Base-by-base conservation (phyloP, 2,329 filamentous ascomycete genomes). In the Apiospora marii region DNA sequence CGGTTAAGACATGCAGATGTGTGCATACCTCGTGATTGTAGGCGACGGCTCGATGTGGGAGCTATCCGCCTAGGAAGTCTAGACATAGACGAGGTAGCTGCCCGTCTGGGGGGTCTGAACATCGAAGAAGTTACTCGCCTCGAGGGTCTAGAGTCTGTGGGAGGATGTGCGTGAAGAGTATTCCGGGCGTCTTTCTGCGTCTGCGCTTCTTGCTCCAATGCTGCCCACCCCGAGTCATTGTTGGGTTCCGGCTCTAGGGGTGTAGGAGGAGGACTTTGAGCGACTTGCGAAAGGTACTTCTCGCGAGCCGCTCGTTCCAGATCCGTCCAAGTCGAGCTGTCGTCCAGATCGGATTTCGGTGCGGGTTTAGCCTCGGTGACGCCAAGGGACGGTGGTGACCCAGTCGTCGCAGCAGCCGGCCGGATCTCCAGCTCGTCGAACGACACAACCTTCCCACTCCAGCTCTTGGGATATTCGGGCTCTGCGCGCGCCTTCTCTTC, bases 381-480 rank as follows among this genome's bases (percentile, higher is more conserved):
- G 1, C 46, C 27, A 19, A 19, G 3, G 7, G 43, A 37, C 19
- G 37, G 19, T 64, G 19, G 41, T 13, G 41, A 27, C 13, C 30
- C 37, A 41, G 37, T 70, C 53, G 41, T 30, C 16, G 37, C 6
- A 41, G 51, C 53, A 22, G 53, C 37, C 34, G 22, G 14, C 4
- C 34, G n/a, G 41, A 64, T 43, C 53, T 71, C 69, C n/a, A 82
- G 68, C 37, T 82, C 80, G n/a, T 82, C 81, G 51, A 82, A 83
- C 10, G 81, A 81, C 67, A 83, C 68, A 22, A 79, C 73, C 67
- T 82, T 79, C n/a, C 81, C 81, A 19, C 79, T 75, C 78, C 79
- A 82, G 12, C 80, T 82, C 75, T 84, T 80, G 7, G 82, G 79
- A 61, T 79, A 80, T 51, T 82, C 78, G 1, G 58, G 64, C 41